These are phyloP conservation scores for Inosperma sp. DNA, from an alignment of 768 basidiomycete genomes.

Conservation along the genomic window DNA sequence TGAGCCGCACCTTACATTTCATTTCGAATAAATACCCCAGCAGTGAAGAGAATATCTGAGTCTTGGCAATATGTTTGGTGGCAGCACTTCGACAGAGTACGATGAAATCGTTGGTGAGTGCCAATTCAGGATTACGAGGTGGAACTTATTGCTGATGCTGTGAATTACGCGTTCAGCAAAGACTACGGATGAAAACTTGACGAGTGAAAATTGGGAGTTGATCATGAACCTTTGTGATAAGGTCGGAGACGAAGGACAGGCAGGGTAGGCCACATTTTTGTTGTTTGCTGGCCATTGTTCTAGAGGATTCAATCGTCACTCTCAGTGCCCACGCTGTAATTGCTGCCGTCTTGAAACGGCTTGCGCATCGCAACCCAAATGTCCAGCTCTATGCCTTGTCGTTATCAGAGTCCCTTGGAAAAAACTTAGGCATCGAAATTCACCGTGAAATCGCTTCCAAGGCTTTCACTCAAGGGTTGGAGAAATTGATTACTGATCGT, in stretches of 20 bases:
- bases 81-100: conserved; percentile 66
- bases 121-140: background rate
- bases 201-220: conserved; percentile 93
- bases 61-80: conserved; percentile 58
- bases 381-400: conserved; percentile 93
- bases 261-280: conserved; percentile 53
- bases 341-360: conserved; percentile 80
- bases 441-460: conserved; percentile 85
- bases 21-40: no score
- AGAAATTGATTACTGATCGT: conserved; percentile 83
- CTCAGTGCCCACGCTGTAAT: conserved; percentile 84
- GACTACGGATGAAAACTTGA: conserved; percentile 96
- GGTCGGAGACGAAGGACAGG: conserved; percentile 82
- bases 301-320: background rate
- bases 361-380: conserved; percentile 92
- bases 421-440: conserved; percentile 81
- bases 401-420: conserved; percentile 81
- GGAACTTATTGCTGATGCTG: conserved; percentile 5
- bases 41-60: background rate
- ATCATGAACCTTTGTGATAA: conserved; percentile 96
- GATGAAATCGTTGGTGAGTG: conserved; percentile 88
- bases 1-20: no score
- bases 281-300: background rate
- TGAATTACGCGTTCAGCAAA: conserved; percentile 51
- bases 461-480: conserved; percentile 86